phyloP scores from a whole-genome alignment of 176 grass and related monocot species.

The Oryza rufipogon region DNA sequence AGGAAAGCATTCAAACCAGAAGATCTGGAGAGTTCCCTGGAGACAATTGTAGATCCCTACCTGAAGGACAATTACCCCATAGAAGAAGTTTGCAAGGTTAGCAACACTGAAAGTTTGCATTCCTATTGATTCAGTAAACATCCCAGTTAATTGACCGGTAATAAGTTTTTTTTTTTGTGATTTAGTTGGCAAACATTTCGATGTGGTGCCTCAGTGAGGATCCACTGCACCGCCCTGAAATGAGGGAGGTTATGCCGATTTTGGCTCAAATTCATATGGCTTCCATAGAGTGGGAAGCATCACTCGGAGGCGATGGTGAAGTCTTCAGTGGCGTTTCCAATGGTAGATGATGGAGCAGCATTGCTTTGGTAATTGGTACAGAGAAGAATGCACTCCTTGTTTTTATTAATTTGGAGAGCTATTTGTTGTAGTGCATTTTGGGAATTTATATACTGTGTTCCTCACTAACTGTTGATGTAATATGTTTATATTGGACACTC shows the following conservation, averaged over 20 bases:
- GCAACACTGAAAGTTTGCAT: constrained; percentile 13
- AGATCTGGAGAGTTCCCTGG: constrained; percentile 43
- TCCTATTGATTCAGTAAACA: background rate
- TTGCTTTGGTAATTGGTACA: constrained; percentile 18
- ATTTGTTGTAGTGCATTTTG: constrained; percentile 11
- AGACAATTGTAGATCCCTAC: constrained; percentile 51
- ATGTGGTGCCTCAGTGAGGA: constrained; percentile 68
- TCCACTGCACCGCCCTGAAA: constrained; percentile 57
- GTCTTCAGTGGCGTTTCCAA: constrained; percentile 62
- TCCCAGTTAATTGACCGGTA: constrained; percentile 12
- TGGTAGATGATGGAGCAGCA: constrained; percentile 44
- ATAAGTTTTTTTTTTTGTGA: background rate
- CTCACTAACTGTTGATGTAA: background rate
- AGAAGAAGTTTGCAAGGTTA: constrained; percentile 65
- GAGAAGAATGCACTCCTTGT: constrained; percentile 13
- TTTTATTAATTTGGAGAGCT: constrained; percentile 47
- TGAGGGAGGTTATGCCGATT: constrained; percentile 52
- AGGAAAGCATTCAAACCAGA: constrained; percentile 53
- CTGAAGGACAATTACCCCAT: constrained; percentile 56
- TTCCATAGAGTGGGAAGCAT: constrained; percentile 67
- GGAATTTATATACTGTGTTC: constrained; percentile 7
- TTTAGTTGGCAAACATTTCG: constrained; percentile 58
- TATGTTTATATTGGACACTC: background rate
- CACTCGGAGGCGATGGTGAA: constrained; percentile 55
- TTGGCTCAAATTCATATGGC: constrained; percentile 55